Conservation (phyloP, 2,329 filamentous ascomycete genomes). For the Fusarium globosum region DNA sequence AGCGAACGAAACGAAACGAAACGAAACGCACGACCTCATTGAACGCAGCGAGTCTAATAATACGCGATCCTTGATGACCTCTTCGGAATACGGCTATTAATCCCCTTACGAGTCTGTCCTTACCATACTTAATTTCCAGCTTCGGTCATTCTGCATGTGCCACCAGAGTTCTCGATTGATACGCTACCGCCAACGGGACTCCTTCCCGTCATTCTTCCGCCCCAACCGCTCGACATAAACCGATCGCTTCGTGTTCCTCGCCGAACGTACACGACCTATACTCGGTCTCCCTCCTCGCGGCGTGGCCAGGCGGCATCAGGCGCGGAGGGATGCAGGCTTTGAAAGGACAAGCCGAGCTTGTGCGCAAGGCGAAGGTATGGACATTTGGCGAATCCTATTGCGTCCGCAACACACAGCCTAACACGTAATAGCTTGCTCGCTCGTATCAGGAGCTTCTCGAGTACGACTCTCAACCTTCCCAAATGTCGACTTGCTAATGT, state of each 20-base stretch:
- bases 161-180: constrained; percentile 27
- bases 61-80: constrained; percentile 4
- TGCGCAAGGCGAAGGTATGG: constrained; percentile 70
- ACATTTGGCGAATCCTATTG: neutral
- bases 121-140: constrained; percentile 22
- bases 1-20: constrained; percentile 30
- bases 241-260: neutral
- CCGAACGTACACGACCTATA: constrained; percentile 8
- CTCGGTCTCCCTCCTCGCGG: constrained; percentile 34
- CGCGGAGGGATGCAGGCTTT: constrained; percentile 62
- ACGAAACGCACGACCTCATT: constrained; percentile 22
- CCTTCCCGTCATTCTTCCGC: constrained; percentile 22
- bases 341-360: constrained; percentile 68
- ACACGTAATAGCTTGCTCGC: constrained; percentile 78
- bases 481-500: constrained; percentile 5
- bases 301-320: constrained; percentile 40
- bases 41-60: neutral
- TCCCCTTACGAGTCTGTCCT: constrained; percentile 8
- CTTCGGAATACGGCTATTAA: neutral
- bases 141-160: constrained; percentile 37
- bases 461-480: constrained; percentile 63
- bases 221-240: constrained; percentile 18
- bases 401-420: neutral
- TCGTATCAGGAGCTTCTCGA: constrained; percentile 97
- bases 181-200: constrained; percentile 35